Percentiles rank a stretch among this genome's conserved stretches.
These are phyloP conservation scores for Podospora appendiculata DNA, from an alignment of 495 filamentous ascomycete genomes.

Conservation along the genomic window DNA sequence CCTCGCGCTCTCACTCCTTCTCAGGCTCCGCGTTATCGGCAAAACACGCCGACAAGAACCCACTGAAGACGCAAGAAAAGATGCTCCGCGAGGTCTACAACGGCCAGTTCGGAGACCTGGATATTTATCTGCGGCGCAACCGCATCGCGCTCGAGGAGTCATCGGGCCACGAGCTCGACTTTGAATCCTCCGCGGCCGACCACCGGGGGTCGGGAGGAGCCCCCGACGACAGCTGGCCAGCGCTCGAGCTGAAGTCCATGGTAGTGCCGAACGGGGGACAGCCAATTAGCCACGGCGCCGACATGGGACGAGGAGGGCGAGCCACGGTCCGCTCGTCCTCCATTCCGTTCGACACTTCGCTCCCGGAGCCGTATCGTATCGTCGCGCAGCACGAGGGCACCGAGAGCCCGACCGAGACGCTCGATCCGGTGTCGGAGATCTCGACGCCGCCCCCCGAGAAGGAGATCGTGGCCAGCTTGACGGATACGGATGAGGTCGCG, in stretches of 20 bases:
- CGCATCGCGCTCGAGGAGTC: conserved; percentile 9
- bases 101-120: conserved; percentile 11
- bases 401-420: conserved; percentile 18
- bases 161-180: conserved; percentile 12
- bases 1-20: neutral
- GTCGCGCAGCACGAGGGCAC: conserved; percentile 4
- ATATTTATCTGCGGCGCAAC: conserved; percentile 14
- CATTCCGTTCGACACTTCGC: conserved; percentile 1
- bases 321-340: conserved; percentile 17
- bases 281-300: neutral
- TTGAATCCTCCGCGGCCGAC: conserved; percentile 5
- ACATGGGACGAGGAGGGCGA: neutral
- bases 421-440: conserved; percentile 20
- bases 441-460: conserved; percentile 11
- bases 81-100: conserved; percentile 5
- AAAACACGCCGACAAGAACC: neutral
- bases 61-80: conserved; percentile 4
- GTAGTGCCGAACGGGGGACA: neutral
- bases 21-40: too few relatives aligned
- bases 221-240: neutral
- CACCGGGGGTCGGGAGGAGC: neutral
- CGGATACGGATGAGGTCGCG: neutral
- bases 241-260: neutral
- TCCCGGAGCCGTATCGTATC: conserved; percentile 4
- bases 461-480: neutral